Evolutionary conservation across 495 filamentous ascomycete genomes (phyloP).

Genomic region (Paragyromitra xinjiangensis): DNA sequence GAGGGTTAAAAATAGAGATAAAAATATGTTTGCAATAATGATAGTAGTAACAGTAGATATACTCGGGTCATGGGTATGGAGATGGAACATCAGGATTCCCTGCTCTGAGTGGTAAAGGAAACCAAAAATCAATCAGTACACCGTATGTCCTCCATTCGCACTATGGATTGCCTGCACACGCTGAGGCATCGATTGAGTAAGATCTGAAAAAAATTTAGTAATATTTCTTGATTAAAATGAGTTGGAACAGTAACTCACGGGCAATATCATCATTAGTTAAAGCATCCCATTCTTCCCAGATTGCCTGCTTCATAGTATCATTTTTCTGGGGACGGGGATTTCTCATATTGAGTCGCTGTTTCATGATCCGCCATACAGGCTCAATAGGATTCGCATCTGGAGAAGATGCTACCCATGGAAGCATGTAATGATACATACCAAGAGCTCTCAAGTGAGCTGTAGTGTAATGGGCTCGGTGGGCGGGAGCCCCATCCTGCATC

Average conservation of each 20-base stretch:
- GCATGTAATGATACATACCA: background rate
- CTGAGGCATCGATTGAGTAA: background rate
- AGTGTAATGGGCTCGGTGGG: background rate
- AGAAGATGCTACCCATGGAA: background rate
- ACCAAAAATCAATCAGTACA: background rate
- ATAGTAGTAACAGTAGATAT: background rate
- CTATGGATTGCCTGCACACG: background rate
- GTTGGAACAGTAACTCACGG: background rate
- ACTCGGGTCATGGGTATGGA: no score
- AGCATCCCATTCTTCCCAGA: conserved; percentile 32
- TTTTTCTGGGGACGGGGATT: background rate
- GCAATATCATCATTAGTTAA: conserved; percentile 2
- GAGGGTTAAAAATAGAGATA: background rate
- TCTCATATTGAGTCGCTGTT: conserved; percentile 18
- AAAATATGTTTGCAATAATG: background rate
- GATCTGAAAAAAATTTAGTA: background rate
- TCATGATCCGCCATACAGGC: conserved; percentile 26
- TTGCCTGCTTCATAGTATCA: background rate
- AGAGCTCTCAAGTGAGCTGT: background rate
- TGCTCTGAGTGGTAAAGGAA: background rate
- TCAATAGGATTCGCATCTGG: conserved; percentile 38
- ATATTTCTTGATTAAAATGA: background rate
- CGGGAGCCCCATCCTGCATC: background rate
- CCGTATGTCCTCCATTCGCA: background rate
- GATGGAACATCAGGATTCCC: no score